Evolutionary conservation across 768 basidiomycete species (phyloP), one percentile per base, ranked within the genome.

Genomic region (Nevesoporus exiguus): DNA sequence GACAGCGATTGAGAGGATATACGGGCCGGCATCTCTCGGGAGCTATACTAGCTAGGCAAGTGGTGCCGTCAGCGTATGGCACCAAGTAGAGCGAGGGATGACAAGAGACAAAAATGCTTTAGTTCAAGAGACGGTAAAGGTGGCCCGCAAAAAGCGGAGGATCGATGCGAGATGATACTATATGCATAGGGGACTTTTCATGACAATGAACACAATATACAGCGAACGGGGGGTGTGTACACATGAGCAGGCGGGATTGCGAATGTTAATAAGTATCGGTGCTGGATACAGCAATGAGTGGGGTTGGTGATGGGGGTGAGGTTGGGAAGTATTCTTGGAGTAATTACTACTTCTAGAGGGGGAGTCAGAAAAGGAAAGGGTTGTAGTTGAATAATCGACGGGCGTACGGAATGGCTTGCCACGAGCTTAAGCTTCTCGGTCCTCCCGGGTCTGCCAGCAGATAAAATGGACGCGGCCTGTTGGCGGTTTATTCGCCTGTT

Each of bases 401-500:
- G n/a, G 21, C 17, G 27, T 3, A 27, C 61, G 22, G 22, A 8
- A 3, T 24, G 59, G 59, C n/a, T n/a, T n/a, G n/a, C n/a, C n/a
- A n/a, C n/a, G n/a, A n/a, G n/a, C n/a, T n/a, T n/a, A n/a, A n/a
- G n/a, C n/a, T n/a, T n/a, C 54, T 60, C 60, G 60, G 53, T 36
- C 56, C 55, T 58, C 39, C 51, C 49, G 51, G 50, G 30, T 31
- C 2, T 36, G 25, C 31, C 49, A 29, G n/a, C 9, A 31, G 47
- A 67, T 67, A 65, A 65, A 67, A 64, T 61, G 65, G 40, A 14
- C 34, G 61, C 53, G 54, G n/a, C n/a, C n/a, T n/a, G n/a, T n/a
- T n/a, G n/a, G n/a, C n/a, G n/a, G n/a, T n/a, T n/a, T n/a, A n/a
- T n/a, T n/a, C n/a, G n/a, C n/a, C n/a, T n/a, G n/a, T n/a, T n/a